Evolutionary conservation across 2,329 filamentous ascomycete genomes (phyloP).

Genomic region (Colletotrichum karsti): DNA sequence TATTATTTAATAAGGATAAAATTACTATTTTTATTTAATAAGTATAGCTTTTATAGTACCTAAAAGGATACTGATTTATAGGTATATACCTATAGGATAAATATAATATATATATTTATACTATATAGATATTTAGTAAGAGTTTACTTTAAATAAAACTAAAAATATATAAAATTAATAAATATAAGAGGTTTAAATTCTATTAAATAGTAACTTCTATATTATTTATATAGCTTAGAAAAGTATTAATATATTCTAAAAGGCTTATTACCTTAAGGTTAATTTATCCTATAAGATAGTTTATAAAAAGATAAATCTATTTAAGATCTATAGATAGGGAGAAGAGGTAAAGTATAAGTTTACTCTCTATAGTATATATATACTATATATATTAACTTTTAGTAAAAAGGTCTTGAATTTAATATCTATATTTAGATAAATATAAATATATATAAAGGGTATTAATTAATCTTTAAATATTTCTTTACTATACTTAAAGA

Average conservation of each 20-base stretch:
- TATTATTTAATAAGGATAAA: background rate
- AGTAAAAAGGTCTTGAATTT: background rate
- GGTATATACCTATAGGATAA: background rate
- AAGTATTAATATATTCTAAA: background rate
- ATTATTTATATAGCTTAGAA: background rate
- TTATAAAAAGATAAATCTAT: background rate
- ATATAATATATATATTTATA: background rate
- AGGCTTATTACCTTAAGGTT: background rate
- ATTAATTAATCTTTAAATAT: background rate
- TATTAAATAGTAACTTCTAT: background rate
- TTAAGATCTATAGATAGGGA: background rate
- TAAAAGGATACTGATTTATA: background rate
- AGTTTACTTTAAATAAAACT: background rate
- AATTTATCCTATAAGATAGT: background rate
- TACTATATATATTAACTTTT: background rate
- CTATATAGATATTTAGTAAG: background rate
- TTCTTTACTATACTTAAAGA: background rate
- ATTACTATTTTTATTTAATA: background rate
- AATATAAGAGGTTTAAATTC: background rate
- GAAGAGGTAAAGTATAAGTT: background rate
- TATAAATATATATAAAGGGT: background rate
- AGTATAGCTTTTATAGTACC: background rate
- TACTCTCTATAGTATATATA: background rate
- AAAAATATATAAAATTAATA: background rate
- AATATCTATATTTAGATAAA: background rate